These are phyloP conservation scores for Spergularia marina DNA, from an alignment of 148 eudicot species.

Conservation along the genomic window DNA sequence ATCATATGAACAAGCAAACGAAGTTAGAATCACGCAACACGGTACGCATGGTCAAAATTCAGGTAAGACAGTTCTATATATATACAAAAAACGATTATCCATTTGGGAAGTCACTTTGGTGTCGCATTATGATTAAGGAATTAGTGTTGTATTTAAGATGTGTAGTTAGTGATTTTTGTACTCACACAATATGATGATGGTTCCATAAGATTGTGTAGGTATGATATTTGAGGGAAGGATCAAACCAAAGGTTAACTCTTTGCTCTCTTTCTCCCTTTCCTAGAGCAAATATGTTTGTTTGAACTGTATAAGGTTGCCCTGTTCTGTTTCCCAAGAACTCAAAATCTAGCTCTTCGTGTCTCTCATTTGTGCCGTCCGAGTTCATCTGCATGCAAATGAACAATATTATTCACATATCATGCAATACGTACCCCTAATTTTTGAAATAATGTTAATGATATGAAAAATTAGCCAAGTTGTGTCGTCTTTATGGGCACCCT, in stretches of 20 bases:
- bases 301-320: conserved; percentile 89
- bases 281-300: conserved; percentile 64
- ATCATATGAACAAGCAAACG: neutral
- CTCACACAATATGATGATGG: conserved; percentile 59
- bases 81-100: too few species aligned
- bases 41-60: neutral
- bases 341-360: conserved; percentile 78
- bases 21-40: neutral
- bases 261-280: conserved; percentile 83
- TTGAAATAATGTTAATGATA: neutral
- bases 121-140: too few species aligned
- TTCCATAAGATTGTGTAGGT: conserved; percentile 70
- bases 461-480: neutral
- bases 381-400: conserved; percentile 50
- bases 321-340: conserved; percentile 82
- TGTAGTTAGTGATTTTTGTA: neutral
- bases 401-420: neutral
- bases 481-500: too few species aligned
- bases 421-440: too few species aligned
- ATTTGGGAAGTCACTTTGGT: too few species aligned
- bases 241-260: conserved; percentile 85
- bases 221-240: conserved; percentile 69
- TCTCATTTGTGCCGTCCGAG: conserved; percentile 49
- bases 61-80: too few species aligned
- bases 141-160: too few species aligned